Conservation (phyloP, 306 rosid genomes). For the Cucumis cinereus region DNA sequence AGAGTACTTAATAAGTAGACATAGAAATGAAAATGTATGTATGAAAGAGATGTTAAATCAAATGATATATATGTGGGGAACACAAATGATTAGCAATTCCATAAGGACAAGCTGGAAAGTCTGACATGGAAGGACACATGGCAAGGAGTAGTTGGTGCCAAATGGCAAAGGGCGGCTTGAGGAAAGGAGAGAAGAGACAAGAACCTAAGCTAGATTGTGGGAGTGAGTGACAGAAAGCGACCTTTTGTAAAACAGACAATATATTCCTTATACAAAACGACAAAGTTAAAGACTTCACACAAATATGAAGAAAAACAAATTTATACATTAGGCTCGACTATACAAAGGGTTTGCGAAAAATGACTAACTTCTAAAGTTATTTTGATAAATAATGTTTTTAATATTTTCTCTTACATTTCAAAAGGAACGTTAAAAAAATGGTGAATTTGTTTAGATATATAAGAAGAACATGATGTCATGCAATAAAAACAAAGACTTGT, state of each 20-base stretch:
- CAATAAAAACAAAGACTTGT: too few relatives aligned
- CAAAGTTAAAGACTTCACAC: neutral
- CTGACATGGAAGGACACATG: slow-evolving; percentile 35
- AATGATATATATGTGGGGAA: neutral
- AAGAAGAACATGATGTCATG: too few relatives aligned
- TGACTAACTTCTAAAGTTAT: too few relatives aligned
- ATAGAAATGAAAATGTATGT: neutral
- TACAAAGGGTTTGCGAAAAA: too few relatives aligned
- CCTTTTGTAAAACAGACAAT: neutral
- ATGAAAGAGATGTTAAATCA: neutral
- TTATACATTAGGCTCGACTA: too few relatives aligned
- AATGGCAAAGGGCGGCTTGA: slow-evolving; percentile 57
- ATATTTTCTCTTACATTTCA: too few relatives aligned
- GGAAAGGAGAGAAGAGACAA: slow-evolving; percentile 22
- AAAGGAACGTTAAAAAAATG: too few relatives aligned
- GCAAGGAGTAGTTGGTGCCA: slow-evolving; percentile 30
- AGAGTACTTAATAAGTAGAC: neutral
- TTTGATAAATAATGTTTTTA: too few relatives aligned
- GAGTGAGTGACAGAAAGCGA: neutral
- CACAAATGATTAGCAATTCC: slow-evolving; percentile 36
- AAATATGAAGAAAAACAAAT: neutral
- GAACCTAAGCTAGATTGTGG: slow-evolving; percentile 6
- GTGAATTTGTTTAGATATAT: too few relatives aligned
- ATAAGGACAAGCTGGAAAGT: slow-evolving; percentile 33
- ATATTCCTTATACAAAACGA: neutral